Conservation (phyloP, 2,329 filamentous ascomycete species). For the Penicillium sp. region DNA sequence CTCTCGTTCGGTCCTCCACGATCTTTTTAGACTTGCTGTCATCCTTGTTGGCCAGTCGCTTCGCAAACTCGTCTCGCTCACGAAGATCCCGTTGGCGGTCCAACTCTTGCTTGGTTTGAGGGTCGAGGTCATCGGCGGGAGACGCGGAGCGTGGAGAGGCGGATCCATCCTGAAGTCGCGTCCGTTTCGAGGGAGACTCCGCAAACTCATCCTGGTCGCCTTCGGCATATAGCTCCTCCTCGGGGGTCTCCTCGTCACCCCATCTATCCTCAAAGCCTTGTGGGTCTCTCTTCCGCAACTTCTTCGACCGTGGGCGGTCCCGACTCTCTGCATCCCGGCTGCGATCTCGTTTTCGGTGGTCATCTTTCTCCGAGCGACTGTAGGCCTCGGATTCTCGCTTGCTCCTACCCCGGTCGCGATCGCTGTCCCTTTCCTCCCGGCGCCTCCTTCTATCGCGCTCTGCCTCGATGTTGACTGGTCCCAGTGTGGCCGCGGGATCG, state of each 20-base stretch:
- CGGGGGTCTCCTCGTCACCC: slow-evolving; percentile 65
- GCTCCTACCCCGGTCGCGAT: slow-evolving; percentile 21
- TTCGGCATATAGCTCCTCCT: slow-evolving; percentile 37
- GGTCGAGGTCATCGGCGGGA: slow-evolving; percentile 52
- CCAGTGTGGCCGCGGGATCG: slow-evolving; percentile 29
- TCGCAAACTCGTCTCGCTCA: slow-evolving; percentile 76
- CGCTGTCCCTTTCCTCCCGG: slow-evolving; percentile 19
- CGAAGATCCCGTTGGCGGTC: slow-evolving; percentile 63
- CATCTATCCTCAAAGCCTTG: slow-evolving; percentile 70
- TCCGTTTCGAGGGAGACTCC: slow-evolving; percentile 66
- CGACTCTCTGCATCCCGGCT: slow-evolving; percentile 35
- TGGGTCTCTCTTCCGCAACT: slow-evolving; percentile 47
- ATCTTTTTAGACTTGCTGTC: slow-evolving; percentile 65
- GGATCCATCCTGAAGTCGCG: slow-evolving; percentile 59
- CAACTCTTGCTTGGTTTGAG: slow-evolving; percentile 55
- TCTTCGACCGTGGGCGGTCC: slow-evolving; percentile 48
- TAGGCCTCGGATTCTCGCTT: slow-evolving; percentile 15
- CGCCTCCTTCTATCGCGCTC: slow-evolving; percentile 34
- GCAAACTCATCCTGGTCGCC: slow-evolving; percentile 56
- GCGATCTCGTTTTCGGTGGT: slow-evolving; percentile 38
- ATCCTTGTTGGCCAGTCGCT: slow-evolving; percentile 67
- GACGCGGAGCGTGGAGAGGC: slow-evolving; percentile 29
- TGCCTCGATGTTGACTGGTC: slow-evolving; percentile 34
- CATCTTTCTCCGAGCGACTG: slow-evolving; percentile 32
- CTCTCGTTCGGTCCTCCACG: slow-evolving; percentile 56